Conservation (phyloP, 345 rosid genomes). For the Mallotus nudiflorus region DNA sequence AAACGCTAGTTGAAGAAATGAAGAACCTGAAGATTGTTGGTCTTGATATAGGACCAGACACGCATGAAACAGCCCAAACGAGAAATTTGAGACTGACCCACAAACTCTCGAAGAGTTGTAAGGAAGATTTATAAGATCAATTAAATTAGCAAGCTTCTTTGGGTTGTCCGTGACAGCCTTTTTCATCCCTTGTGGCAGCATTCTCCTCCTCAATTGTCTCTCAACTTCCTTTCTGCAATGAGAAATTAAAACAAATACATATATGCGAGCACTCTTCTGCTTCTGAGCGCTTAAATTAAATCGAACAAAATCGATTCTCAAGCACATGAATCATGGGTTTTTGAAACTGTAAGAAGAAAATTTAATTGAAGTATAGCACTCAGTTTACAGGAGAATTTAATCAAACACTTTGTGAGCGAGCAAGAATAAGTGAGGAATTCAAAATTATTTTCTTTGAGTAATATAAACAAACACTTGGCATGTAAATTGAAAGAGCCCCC, state of each 20-base stretch:
- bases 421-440: too few species aligned
- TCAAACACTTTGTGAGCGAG: neutral
- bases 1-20: neutral
- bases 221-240: slow-evolving; percentile 12
- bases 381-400: slow-evolving; percentile 6
- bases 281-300: neutral
- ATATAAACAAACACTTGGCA: slow-evolving; percentile 2
- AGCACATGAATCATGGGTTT: slow-evolving; percentile 3
- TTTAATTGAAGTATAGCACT: too few species aligned
- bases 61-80: slow-evolving; percentile 86
- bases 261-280: neutral
- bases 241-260: neutral
- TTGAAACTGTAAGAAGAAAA: too few species aligned
- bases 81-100: slow-evolving; percentile 89
- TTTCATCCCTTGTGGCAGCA: slow-evolving; percentile 77
- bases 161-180: slow-evolving; percentile 68
- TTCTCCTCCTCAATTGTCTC: slow-evolving; percentile 29
- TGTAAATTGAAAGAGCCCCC: neutral
- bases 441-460: neutral
- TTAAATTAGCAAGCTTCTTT: slow-evolving; percentile 75
- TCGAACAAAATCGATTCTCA: neutral
- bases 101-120: slow-evolving; percentile 74
- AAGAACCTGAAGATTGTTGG: slow-evolving; percentile 80
- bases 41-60: slow-evolving; percentile 88
- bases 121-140: slow-evolving; percentile 90